Base-by-base conservation (phyloP, 768 basidiomycete species). In the Agaricus blazei region DNA sequence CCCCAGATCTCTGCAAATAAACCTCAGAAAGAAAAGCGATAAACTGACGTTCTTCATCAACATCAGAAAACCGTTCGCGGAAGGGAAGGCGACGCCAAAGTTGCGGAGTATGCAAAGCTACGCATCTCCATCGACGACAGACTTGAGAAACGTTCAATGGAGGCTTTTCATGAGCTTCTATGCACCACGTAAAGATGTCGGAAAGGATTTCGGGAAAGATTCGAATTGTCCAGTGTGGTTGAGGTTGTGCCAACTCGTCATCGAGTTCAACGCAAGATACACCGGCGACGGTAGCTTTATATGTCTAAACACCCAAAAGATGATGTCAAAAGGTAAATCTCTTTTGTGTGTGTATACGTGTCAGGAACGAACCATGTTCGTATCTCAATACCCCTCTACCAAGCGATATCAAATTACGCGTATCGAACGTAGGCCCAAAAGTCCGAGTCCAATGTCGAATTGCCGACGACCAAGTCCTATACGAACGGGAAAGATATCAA, bases 81-180 rank as follows among this genome's bases (percentile, higher is more conserved):
- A 42, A 3, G 9, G 44, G 52, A 9, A 78, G 65, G n/a, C 65
- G 67, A 38, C 56, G 70, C 79, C 79, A 80, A 6, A 80, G 64
- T 4, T 60, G 49, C 1, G 75, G 70, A 3, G 67, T 71, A 11
- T 60, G 57, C 14, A 75, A 54, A 0, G 73, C 75, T 7, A 71
- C 59, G 1, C 58, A 63, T 42, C 77, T 67, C 75, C 77, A 79
- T 48, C 62, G 64, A 9, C 57, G 56, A 19, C 70, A 78, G 44
- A 80, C 76, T 53, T 78, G 76, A 41, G 72, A 72, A 15, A 75
- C 57, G 9, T 63, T 29, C 27, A 34, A 54, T 11, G 52, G 45
- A 40, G 47, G 26, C 9, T 29, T 7, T 12, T 44, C 19, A 9
- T 48, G 38, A 12, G n/a, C 27, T 11, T 54, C 46, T n/a, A 45